These are phyloP conservation scores for Dendrocalamus latiflorus DNA, from an alignment of 202 grass and related monocot species.

Conservation along the genomic window DNA sequence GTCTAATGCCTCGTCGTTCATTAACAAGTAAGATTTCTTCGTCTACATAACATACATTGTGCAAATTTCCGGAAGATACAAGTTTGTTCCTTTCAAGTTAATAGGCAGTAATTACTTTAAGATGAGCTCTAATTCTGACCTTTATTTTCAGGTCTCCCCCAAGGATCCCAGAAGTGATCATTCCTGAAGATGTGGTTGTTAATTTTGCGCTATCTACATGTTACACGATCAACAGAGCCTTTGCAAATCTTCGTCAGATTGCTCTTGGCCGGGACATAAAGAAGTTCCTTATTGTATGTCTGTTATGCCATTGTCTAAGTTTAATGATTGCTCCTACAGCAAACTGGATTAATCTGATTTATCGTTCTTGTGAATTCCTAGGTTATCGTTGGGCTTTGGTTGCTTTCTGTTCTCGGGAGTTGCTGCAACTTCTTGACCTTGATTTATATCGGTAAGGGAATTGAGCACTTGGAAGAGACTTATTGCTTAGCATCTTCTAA, in stretches of 20 bases:
- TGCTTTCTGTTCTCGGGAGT: conserved; percentile 74
- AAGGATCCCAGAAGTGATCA: conserved; percentile 53
- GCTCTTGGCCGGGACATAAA: conserved; percentile 73
- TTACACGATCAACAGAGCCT: conserved; percentile 73
- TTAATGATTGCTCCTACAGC: background rate
- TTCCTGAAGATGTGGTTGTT: conserved; percentile 70
- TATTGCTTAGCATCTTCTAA: background rate
- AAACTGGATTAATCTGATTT: background rate
- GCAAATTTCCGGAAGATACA: background rate
- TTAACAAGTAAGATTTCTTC: conserved; percentile 65
- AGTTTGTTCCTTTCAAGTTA: background rate
- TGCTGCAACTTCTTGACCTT: conserved; percentile 92
- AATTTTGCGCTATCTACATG: conserved; percentile 58
- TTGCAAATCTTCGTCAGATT: conserved; percentile 64
- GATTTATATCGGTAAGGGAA: conserved; percentile 74
- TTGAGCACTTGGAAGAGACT: background rate
- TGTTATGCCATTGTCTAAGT: background rate
- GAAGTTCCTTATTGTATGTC: conserved; percentile 87
- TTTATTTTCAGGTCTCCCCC: conserved; percentile 65
- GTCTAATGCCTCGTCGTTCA: conserved; percentile 76
- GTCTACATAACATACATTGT: background rate
- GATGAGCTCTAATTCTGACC: background rate
- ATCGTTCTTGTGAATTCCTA: conserved; percentile 14
- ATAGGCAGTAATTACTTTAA: background rate
- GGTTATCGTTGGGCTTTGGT: conserved; percentile 83